Conservation (phyloP, 2,329 filamentous ascomycete species). For the Pseudocercospora fuligena region DNA sequence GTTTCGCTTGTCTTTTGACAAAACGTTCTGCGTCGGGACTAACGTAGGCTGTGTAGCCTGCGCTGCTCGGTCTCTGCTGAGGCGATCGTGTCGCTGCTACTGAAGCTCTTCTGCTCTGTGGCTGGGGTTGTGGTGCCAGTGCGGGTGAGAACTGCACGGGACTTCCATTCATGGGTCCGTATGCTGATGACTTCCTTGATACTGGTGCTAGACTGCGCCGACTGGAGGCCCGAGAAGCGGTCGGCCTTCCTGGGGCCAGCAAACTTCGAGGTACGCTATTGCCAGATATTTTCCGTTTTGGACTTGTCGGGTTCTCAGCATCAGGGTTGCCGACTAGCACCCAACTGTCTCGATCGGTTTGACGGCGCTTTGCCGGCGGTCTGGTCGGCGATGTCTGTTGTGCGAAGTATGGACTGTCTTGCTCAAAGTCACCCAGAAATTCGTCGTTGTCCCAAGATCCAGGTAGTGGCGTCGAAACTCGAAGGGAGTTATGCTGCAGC, state of each 20-base stretch:
- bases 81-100: slow-evolving; percentile 58
- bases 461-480: slow-evolving; percentile 54
- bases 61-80: slow-evolving; percentile 28
- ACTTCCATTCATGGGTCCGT: slow-evolving; percentile 40
- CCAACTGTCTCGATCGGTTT: slow-evolving; percentile 55
- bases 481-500: slow-evolving; percentile 32
- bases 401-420: slow-evolving; percentile 49
- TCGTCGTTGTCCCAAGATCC: slow-evolving; percentile 59
- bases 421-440: slow-evolving; percentile 51
- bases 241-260: slow-evolving; percentile 23
- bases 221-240: slow-evolving; percentile 39
- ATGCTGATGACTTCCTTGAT: slow-evolving; percentile 45
- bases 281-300: slow-evolving; percentile 42
- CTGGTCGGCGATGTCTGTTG: slow-evolving; percentile 31
- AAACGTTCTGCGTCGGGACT: slow-evolving; percentile 73
- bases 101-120: slow-evolving; percentile 55
- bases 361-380: slow-evolving; percentile 50
- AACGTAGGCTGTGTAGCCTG: slow-evolving; percentile 32
- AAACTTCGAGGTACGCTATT: slow-evolving; percentile 30
- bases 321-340: slow-evolving; percentile 52
- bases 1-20: slow-evolving; percentile 71
- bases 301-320: slow-evolving; percentile 58
- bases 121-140: slow-evolving; percentile 14
- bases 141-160: slow-evolving; percentile 36
- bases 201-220: slow-evolving; percentile 47